A percentile compares a stretch with the other conserved stretches of the same genome.
These are phyloP conservation scores for Podaxis sp. DNA, from an alignment of 768 basidiomycete genomes.

Conservation along the genomic window DNA sequence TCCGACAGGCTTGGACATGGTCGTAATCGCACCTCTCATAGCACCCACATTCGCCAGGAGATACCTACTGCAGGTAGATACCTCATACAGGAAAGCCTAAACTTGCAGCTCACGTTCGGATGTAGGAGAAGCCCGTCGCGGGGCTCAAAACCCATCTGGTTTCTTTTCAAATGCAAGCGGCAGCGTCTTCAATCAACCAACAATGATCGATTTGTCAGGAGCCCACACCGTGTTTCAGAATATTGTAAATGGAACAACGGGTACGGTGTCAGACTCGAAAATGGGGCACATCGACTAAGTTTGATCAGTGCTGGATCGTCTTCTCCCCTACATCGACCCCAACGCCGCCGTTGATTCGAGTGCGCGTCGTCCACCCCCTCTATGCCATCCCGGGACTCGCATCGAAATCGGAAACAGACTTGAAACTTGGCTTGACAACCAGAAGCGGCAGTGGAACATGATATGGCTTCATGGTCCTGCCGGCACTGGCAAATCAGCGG, in stretches of 20 bases:
- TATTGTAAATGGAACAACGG: not conserved
- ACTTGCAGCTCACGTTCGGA: no score
- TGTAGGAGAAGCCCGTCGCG: no score
- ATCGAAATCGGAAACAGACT: not conserved
- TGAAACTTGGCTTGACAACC: not conserved
- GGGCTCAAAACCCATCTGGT: no score
- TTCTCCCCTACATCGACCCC: not conserved
- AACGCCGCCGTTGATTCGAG: not conserved
- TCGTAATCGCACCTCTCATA: no score
- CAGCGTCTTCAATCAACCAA: not conserved
- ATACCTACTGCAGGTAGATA: no score
- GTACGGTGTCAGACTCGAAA: no score
- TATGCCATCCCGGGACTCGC: not conserved
- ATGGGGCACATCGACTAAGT: not conserved
- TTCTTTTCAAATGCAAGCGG: no score
- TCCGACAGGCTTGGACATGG: not conserved
- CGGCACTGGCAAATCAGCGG: slow-evolving; percentile 7
- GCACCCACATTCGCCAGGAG: no score
- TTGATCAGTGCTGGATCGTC: not conserved
- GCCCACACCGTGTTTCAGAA: not conserved
- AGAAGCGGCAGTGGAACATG: not conserved
- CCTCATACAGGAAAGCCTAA: no score
- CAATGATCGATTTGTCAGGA: not conserved
- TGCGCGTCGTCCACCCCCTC: not conserved
- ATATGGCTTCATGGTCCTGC: slow-evolving; percentile 12